Evolutionary conservation across 495 filamentous ascomycete species (phyloP).

Genomic region (Neurospora sp.): DNA sequence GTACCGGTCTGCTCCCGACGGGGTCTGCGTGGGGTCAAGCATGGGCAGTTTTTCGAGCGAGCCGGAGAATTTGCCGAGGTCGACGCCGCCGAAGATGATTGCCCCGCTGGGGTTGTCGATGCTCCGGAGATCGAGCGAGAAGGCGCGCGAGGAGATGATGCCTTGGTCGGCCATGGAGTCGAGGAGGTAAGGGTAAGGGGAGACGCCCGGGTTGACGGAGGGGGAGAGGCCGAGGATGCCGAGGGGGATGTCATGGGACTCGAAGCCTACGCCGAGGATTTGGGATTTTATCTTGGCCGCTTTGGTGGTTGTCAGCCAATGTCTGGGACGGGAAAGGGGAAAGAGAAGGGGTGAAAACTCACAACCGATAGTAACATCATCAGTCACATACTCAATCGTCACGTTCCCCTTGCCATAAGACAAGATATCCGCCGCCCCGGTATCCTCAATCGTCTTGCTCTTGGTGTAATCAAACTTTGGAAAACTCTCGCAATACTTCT

Average conservation of each 20-base stretch:
- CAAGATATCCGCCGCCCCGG: conserved; percentile 15
- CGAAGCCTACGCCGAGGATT: conserved; percentile 31
- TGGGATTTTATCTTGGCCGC: conserved; percentile 26
- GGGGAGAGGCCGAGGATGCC: conserved; percentile 65
- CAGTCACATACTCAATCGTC: conserved; percentile 28
- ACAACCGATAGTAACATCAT: conserved; percentile 31
- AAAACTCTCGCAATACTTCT: conserved; percentile 15
- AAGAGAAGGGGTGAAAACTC: neutral
- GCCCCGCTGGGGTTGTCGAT: conserved; percentile 43
- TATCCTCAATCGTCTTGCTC: conserved; percentile 21
- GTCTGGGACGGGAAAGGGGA: no score
- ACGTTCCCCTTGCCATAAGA: conserved; percentile 31
- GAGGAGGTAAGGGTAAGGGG: conserved; percentile 57
- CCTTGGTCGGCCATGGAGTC: conserved; percentile 49
- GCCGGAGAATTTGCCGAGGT: conserved; percentile 54
- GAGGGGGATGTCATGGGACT: conserved; percentile 34
- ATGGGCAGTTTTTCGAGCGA: conserved; percentile 42
- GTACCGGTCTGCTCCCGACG: conserved; percentile 17
- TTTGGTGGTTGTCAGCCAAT: conserved; percentile 1
- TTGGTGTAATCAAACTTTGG: conserved; percentile 22
- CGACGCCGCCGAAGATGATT: conserved; percentile 73
- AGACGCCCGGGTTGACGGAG: conserved; percentile 33
- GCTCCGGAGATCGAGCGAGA: conserved; percentile 54
- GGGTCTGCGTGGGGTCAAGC: conserved; percentile 18
- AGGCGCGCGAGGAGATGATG: conserved; percentile 59